Percentiles rank a stretch among this genome's conserved stretches.
phyloP scores from a whole-genome alignment of 2,329 filamentous ascomycete genomes.

The Xylaria sp. region DNA sequence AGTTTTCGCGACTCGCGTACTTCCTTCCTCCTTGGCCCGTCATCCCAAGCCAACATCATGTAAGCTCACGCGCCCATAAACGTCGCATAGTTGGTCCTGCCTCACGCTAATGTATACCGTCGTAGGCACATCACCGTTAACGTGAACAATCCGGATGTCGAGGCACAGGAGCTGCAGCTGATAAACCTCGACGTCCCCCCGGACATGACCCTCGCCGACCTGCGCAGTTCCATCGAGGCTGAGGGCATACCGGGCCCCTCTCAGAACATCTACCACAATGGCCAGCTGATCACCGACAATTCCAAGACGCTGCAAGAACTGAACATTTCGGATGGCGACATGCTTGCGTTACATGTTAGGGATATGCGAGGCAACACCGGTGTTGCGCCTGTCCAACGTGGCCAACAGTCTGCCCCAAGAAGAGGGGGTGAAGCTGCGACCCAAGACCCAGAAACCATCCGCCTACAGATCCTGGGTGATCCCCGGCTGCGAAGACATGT shows the following conservation, averaged over 20 bases:
- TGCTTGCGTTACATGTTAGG: conserved; percentile 84
- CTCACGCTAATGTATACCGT: conserved; percentile 2
- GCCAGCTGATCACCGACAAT: conserved; percentile 76
- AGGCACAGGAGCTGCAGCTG: conserved; percentile 61
- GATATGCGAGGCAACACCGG: conserved; percentile 56
- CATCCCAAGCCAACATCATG: neutral
- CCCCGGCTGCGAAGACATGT: conserved; percentile 73
- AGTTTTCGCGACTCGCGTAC: too few relatives aligned
- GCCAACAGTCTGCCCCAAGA: conserved; percentile 40
- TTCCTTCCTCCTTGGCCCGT: neutral
- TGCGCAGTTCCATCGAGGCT: conserved; percentile 86
- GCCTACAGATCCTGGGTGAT: conserved; percentile 81
- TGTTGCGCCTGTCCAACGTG: conserved; percentile 40
- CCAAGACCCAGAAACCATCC: conserved; percentile 77
- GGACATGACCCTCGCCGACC: conserved; percentile 75
- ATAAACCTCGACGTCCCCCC: conserved; percentile 70
- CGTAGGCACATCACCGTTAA: conserved; percentile 74
- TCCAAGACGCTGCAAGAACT: conserved; percentile 80
- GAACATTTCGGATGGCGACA: conserved; percentile 83
- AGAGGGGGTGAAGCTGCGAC: conserved; percentile 36
- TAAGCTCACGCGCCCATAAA: neutral
- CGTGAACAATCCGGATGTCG: conserved; percentile 67
- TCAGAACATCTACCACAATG: conserved; percentile 91
- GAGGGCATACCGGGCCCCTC: conserved; percentile 73
- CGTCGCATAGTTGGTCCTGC: neutral